These are phyloP conservation scores for Nigrograna mackinnonii DNA, from an alignment of 2,329 filamentous ascomycete species.

Conservation along the genomic window DNA sequence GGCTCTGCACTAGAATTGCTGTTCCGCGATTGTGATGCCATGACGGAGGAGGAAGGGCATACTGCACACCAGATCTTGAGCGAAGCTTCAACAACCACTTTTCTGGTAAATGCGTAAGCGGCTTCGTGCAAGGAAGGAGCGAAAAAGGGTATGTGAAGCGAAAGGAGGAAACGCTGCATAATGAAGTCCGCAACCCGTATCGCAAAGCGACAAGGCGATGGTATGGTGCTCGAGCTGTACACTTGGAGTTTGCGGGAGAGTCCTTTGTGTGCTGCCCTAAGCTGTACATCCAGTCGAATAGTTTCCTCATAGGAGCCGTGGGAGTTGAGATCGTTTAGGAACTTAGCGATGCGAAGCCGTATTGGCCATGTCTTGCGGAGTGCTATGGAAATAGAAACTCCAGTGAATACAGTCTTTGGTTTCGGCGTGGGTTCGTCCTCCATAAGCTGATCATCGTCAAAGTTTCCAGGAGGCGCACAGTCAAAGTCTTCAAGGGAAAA, in stretches of 20 bases:
- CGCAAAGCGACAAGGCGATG: conserved; percentile 14
- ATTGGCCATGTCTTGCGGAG: conserved; percentile 41
- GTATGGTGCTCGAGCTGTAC: conserved; percentile 1
- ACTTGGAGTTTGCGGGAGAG: conserved; percentile 19
- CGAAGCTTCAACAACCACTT: conserved; percentile 26
- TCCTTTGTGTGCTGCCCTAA: conserved; percentile 22
- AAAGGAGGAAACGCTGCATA: conserved; percentile 28
- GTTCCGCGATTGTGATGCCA: neutral
- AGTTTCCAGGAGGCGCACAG: conserved; percentile 42
- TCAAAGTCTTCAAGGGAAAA: conserved; percentile 41
- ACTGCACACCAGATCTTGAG: conserved; percentile 28
- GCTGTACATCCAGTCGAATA: conserved; percentile 23
- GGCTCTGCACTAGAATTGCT: neutral
- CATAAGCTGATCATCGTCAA: conserved; percentile 45
- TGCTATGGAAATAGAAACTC: conserved; percentile 39
- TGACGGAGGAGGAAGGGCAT: conserved; percentile 3
- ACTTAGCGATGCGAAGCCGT: conserved; percentile 39
- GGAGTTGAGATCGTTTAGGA: conserved; percentile 28
- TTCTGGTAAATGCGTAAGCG: conserved; percentile 28
- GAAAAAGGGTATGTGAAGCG: conserved; percentile 30
- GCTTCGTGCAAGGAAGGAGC: conserved; percentile 19
- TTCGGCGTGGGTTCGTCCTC: conserved; percentile 25
- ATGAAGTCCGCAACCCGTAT: conserved; percentile 26
- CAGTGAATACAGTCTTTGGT: conserved; percentile 32
- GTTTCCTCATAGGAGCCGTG: conserved; percentile 29